Conservation (phyloP, 257 asterid genomes). For the Misopates orontium region DNA sequence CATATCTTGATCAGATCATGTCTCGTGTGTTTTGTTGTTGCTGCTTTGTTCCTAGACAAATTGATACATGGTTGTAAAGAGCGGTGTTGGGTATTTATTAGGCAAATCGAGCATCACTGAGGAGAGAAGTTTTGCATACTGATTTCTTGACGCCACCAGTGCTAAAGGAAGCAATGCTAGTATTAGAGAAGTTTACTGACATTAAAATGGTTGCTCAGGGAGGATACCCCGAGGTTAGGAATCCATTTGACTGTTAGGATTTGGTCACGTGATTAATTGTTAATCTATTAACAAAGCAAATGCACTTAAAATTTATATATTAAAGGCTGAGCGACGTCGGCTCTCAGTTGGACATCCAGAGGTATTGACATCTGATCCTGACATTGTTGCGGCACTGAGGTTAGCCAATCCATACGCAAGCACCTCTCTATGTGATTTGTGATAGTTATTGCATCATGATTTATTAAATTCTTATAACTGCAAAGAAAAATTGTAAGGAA, state of each 20-base stretch:
- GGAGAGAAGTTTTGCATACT: constrained; percentile 75
- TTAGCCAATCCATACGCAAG: constrained; percentile 25
- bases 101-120: constrained; percentile 79
- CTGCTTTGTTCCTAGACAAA: not conserved
- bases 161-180: constrained; percentile 63
- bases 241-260: not conserved
- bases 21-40: not conserved
- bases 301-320: constrained; percentile 8
- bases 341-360: constrained; percentile 92
- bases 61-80: not conserved
- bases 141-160: constrained; percentile 86
- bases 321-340: constrained; percentile 91
- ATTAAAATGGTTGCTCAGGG: constrained; percentile 72
- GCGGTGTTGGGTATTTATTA: constrained; percentile 26
- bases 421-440: constrained; percentile 12
- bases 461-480: not conserved
- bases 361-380: constrained; percentile 65
- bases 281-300: constrained; percentile 20
- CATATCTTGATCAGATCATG: too few species aligned
- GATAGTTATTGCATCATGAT: not conserved
- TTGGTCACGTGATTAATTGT: constrained; percentile 11
- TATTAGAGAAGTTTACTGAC: constrained; percentile 58
- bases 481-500: not conserved
- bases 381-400: constrained; percentile 84
- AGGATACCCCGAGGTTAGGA: constrained; percentile 92